phyloP scores from a whole-genome alignment of 148 eudicot genomes.

The Vaccinium myrtillus region DNA sequence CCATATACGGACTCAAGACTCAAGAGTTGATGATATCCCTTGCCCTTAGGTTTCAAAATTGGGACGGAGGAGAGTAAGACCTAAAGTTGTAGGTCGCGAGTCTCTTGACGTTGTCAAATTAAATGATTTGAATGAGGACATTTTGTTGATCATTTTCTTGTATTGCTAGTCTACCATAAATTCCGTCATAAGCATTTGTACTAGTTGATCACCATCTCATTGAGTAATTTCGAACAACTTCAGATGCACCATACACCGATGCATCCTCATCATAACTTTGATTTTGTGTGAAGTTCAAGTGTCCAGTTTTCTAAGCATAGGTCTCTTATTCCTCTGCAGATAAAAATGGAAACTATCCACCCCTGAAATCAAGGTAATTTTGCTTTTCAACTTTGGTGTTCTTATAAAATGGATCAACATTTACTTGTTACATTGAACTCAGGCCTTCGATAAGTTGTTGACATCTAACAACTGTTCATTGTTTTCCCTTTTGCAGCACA shows the following conservation, averaged over 20 bases:
- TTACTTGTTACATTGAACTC: not conserved
- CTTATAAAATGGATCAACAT: not conserved
- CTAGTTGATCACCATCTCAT: not conserved
- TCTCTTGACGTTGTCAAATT: too few relatives aligned
- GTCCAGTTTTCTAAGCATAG: not conserved
- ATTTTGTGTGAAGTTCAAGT: not conserved
- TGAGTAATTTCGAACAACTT: not conserved
- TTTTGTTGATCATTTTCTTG: too few relatives aligned
- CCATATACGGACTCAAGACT: too few relatives aligned
- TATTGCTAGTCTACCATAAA: not conserved
- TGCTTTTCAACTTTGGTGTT: not conserved
- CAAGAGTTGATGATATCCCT: too few relatives aligned
- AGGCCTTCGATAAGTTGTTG: not conserved
- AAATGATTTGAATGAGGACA: too few relatives aligned
- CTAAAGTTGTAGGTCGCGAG: too few relatives aligned
- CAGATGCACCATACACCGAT: not conserved
- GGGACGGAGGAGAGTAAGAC: too few relatives aligned
- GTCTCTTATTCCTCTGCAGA: slow-evolving; percentile 9
- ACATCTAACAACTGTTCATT: not conserved
- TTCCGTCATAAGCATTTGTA: not conserved
- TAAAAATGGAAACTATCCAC: slow-evolving; percentile 15
- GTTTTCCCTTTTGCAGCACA: slow-evolving; percentile 44
- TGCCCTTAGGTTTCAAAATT: too few relatives aligned
- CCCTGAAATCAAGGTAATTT: slow-evolving; percentile 14
- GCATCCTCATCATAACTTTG: not conserved